Base-by-base conservation (phyloP, 2,329 filamentous ascomycete genomes). In the Cercospora sp. region DNA sequence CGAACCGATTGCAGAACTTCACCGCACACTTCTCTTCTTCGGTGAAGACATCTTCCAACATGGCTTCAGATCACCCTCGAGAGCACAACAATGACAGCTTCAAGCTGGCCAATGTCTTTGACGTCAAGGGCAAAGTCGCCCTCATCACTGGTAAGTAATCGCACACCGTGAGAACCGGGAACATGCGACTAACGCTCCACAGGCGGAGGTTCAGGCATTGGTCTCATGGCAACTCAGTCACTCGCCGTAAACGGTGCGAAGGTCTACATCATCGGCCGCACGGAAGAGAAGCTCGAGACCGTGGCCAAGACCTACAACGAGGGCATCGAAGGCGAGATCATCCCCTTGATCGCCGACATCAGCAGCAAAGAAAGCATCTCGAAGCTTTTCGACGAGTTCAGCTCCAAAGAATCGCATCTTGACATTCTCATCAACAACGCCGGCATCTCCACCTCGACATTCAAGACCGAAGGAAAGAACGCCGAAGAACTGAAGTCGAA, bases 261-360 rank as follows among this genome's bases (percentile, higher is more conserved):
- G 73, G 82, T 83, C 26, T 84, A 84, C 74, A 83, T 84, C 69
- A 78, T 80, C 20, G 82, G 83, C 48, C 79, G 82, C 23, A 83
- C 80, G 9, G 74, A 80, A 64, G 82, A 84, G 68, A 84, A 84
- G 76, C 79, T 84, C 6, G 80, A 83, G 16, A 78, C 75, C n/a
- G 82, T 83, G 6, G 81, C 76, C 10, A 77, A 82, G 69, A 77
- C 75, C 13, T 80, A 83, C 70, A 78, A 79, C 61, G 79, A 83
- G 69, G 78, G 78, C 60, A 81, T 83, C 63, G 65, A 79, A 4
- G 82, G 82, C 48, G 73, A 82, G 62, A 84, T 84, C 71, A 82
- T 83, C 57, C 80, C 82, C 0, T 74, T 84, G 36, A 77, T 77
- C 0, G 81, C 79, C 26, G 81, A 84, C 71, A 64, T 83, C 57